Base-by-base conservation (phyloP, 1,139 yeast species). In the Lodderomyces theae region DNA sequence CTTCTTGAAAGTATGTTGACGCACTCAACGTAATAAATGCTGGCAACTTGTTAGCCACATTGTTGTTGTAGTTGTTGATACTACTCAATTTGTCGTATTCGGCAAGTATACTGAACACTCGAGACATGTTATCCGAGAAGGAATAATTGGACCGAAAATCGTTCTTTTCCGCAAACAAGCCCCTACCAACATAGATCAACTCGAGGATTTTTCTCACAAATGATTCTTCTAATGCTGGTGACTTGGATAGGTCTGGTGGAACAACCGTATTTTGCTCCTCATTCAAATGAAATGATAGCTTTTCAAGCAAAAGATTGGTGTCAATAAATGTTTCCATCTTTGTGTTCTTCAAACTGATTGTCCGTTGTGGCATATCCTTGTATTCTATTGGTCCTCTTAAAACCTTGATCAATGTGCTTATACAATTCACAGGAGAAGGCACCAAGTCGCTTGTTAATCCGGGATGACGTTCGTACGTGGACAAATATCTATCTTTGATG, bases 341-440 rank as follows among this genome's bases (percentile, higher is more conserved):
- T 2, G 77, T 68, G 34, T 70, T 69, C n/a, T 62, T 56, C 4
- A 78, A 58, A 46, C 74, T 68, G 13, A 84, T 79, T 0, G 83
- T 74, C 9, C 34, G 24, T 49, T 74, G 79, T 3, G 66, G 60
- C 12, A 72, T 72, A n/a, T 70, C 74, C 3, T 53, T 59, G 25
- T 72, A 58, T 11, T 65, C 57, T 5, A 84, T 55, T 0, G 90
- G 89, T 0, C 86, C 88, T 48, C 69, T 77, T 38, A 84, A 62
- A 2, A 81, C 82, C 48, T 78, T 79, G 42, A 76, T 69, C 18
- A 83, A 53, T 17, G 84, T 80, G 38, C 66, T 68, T 26, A 82
- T 60, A 51, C 88, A 80, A 39, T 76, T 77, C 1, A 72, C 56
- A 9, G 77, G 72, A 6, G 72, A 62, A 1, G 86, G 86, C 1